Conservation (phyloP, 129 eudicot species). For the Pulicaria dysenterica region DNA sequence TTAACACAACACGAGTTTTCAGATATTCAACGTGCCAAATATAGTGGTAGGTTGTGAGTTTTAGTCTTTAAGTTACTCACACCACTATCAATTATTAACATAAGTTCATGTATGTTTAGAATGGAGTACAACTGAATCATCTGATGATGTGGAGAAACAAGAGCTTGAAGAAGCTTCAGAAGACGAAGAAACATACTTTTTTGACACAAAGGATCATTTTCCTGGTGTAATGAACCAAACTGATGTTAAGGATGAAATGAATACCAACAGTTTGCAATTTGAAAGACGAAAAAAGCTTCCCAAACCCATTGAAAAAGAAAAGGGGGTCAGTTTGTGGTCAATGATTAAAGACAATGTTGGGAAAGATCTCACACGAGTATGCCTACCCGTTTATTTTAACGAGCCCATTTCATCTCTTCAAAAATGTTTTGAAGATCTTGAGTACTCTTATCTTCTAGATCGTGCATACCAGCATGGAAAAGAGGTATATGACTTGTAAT, state of each 20-base stretch:
- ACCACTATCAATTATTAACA: not conserved
- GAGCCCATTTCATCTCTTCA: slow-evolving; percentile 88
- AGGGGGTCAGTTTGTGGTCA: slow-evolving; percentile 83
- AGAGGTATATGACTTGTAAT: slow-evolving; percentile 46
- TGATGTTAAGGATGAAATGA: slow-evolving; percentile 26
- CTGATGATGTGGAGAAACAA: slow-evolving; percentile 85
- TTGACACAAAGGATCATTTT: slow-evolving; percentile 66
- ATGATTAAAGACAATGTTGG: slow-evolving; percentile 89
- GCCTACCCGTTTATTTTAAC: slow-evolving; percentile 84
- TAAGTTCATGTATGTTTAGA: slow-evolving; percentile 38
- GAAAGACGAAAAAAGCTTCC: slow-evolving; percentile 79
- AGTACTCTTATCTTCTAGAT: slow-evolving; percentile 81
- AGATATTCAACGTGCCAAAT: slow-evolving; percentile 58
- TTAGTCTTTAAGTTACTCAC: not conserved
- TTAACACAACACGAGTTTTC: slow-evolving; percentile 53
- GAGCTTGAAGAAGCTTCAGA: slow-evolving; percentile 80
- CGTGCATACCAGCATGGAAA: slow-evolving; percentile 82
- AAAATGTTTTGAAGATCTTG: slow-evolving; percentile 82
- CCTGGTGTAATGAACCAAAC: slow-evolving; percentile 35
- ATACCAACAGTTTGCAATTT: slow-evolving; percentile 30
- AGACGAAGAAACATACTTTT: slow-evolving; percentile 66
- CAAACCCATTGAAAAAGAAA: slow-evolving; percentile 78
- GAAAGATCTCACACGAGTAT: slow-evolving; percentile 78
- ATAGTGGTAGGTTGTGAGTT: slow-evolving; percentile 42
- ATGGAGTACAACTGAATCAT: slow-evolving; percentile 87